Evolutionary conservation across 2,329 filamentous ascomycete genomes (phyloP).

Genomic region (Juglanconis sp.): DNA sequence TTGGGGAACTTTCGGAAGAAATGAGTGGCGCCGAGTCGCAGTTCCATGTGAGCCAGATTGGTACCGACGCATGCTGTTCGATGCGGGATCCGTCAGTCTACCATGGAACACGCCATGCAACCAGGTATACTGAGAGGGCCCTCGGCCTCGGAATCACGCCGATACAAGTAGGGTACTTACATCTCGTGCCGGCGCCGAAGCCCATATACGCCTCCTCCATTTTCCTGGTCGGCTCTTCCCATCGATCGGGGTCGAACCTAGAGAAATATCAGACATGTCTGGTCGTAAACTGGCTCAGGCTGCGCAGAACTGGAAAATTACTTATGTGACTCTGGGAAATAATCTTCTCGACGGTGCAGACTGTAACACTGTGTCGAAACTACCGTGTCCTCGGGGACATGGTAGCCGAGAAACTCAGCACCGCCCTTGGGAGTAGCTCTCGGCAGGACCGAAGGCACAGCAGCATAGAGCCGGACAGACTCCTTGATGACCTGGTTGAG

Average conservation of each 20-base stretch:
- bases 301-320: too few relatives aligned
- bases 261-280: too few relatives aligned
- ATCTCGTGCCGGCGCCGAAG: constrained; percentile 27
- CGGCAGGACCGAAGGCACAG: constrained; percentile 37
- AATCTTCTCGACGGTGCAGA: constrained; percentile 39
- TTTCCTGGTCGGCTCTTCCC: constrained; percentile 29
- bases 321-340: constrained; percentile 39
- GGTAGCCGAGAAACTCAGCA: constrained; percentile 34
- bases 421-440: constrained; percentile 38
- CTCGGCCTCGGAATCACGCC: too few relatives aligned
- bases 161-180: too few relatives aligned
- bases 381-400: constrained; percentile 35
- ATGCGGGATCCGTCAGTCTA: background rate
- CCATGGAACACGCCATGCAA: too few relatives aligned
- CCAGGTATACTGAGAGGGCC: background rate
- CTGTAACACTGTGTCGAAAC: constrained; percentile 43
- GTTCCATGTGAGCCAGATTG: constrained; percentile 53
- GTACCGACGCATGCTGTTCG: constrained; percentile 46
- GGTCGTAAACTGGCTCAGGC: too few relatives aligned
- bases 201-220: constrained; percentile 28
- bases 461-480: constrained; percentile 41
- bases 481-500: constrained; percentile 43
- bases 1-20: constrained; percentile 42
- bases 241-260: constrained; percentile 36
- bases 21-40: constrained; percentile 44